Evolutionary conservation across 2,329 filamentous ascomycete species (phyloP).

Genomic region (Geosmithia putterillii): DNA sequence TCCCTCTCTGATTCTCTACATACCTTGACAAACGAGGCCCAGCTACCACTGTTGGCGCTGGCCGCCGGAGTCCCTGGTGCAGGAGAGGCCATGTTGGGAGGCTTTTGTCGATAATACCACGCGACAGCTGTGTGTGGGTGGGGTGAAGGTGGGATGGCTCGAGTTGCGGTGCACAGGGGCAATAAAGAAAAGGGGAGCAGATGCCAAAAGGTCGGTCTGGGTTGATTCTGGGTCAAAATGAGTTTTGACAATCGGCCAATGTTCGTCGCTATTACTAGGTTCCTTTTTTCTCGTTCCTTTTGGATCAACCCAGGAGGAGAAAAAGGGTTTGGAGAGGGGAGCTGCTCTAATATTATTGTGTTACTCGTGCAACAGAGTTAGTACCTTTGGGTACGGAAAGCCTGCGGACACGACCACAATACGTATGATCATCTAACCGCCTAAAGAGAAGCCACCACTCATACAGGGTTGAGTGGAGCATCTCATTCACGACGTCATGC

Average conservation of each 20-base stretch:
- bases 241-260: not conserved
- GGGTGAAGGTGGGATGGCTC: not conserved
- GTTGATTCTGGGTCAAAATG: not conserved
- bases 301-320: not conserved
- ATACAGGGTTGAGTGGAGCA: too few relatives aligned
- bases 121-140: not conserved
- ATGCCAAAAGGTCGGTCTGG: not conserved
- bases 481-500: too few relatives aligned
- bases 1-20: not conserved
- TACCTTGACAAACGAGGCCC: conserved; percentile 35
- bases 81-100: conserved; percentile 11
- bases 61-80: conserved; percentile 8
- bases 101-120: not conserved
- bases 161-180: not conserved
- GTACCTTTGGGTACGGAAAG: too few relatives aligned
- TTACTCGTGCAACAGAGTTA: not conserved
- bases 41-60: conserved; percentile 31
- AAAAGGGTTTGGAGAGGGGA: not conserved
- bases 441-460: too few relatives aligned
- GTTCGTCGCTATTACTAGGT: not conserved
- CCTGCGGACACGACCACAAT: too few relatives aligned
- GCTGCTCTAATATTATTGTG: not conserved
- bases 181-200: not conserved
- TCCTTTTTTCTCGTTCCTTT: not conserved
- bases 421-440: too few relatives aligned